A percentile compares a stretch with the other conserved stretches of the same genome.
phyloP scores from a whole-genome alignment of 148 eudicot genomes.

The Pharnaceum exiguum region DNA sequence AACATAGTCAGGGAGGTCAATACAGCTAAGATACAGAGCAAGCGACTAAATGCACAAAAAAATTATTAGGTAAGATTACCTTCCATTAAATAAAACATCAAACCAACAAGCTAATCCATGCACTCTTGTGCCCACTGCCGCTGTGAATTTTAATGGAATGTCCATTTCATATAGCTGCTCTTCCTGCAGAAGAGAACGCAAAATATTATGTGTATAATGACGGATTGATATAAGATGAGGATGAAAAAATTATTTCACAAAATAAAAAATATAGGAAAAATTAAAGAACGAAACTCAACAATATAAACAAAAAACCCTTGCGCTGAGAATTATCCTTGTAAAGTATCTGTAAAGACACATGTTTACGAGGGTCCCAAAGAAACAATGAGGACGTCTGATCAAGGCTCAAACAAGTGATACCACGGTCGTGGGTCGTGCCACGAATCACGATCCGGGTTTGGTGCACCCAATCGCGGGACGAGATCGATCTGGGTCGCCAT shows the following conservation, averaged over 20 bases:
- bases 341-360: too few relatives aligned
- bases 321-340: too few relatives aligned
- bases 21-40: not conserved
- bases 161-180: constrained; percentile 91
- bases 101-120: constrained; percentile 99
- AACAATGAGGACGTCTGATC: too few relatives aligned
- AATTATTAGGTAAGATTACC: constrained; percentile 37
- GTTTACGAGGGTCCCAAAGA: too few relatives aligned
- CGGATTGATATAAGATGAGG: not conserved
- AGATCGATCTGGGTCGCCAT: too few relatives aligned
- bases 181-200: constrained; percentile 60
- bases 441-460: too few relatives aligned
- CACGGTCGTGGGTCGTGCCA: too few relatives aligned
- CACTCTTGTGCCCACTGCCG: constrained; percentile 80
- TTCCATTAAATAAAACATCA: constrained; percentile 93
- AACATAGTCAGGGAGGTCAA: not conserved
- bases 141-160: constrained; percentile 69
- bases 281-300: too few relatives aligned
- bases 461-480: too few relatives aligned
- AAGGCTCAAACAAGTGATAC: too few relatives aligned
- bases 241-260: not conserved
- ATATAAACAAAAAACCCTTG: too few relatives aligned
- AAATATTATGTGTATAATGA: not conserved
- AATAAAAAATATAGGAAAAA: too few relatives aligned
- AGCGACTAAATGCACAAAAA: not conserved